phyloP scores from a whole-genome alignment of 257 asterid species.

The Hygrophila difformis region DNA sequence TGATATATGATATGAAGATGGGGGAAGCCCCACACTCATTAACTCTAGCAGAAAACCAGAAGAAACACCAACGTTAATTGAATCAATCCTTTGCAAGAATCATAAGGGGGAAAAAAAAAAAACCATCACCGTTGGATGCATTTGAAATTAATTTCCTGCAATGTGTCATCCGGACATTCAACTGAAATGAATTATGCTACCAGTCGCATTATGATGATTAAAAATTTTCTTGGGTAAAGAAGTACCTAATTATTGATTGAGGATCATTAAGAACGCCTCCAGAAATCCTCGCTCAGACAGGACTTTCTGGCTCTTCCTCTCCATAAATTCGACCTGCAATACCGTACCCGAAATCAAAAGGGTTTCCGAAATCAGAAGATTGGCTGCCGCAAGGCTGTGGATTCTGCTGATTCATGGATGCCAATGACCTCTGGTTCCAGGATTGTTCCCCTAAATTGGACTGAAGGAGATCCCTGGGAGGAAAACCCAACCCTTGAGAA shows the following conservation, averaged over 20 bases:
- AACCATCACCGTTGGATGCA: no score
- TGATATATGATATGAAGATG: no score
- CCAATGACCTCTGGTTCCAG: slow-evolving; percentile 29
- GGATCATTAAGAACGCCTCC: background rate
- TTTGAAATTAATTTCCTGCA: no score
- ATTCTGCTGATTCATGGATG: slow-evolving; percentile 13
- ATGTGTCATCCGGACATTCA: background rate
- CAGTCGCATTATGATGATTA: no score
- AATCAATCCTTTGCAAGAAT: no score
- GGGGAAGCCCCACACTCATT: no score
- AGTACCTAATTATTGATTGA: slow-evolving; percentile 13
- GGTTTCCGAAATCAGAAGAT: slow-evolving; percentile 21
- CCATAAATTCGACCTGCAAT: slow-evolving; percentile 26
- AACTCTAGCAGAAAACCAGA: no score
- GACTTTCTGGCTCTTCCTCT: slow-evolving; percentile 27
- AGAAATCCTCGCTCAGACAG: background rate
- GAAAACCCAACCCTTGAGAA: slow-evolving; percentile 20
- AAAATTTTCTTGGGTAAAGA: no score
- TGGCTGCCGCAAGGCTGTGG: slow-evolving; percentile 10
- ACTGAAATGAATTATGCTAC: background rate
- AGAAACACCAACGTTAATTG: no score
- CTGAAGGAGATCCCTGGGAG: slow-evolving; percentile 40
- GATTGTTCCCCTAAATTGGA: slow-evolving; percentile 27
- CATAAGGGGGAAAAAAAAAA: no score
- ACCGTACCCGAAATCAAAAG: slow-evolving; percentile 22